Evolutionary conservation across 345 rosid species (phyloP).

Genomic region (Capsella bursapastoris): DNA sequence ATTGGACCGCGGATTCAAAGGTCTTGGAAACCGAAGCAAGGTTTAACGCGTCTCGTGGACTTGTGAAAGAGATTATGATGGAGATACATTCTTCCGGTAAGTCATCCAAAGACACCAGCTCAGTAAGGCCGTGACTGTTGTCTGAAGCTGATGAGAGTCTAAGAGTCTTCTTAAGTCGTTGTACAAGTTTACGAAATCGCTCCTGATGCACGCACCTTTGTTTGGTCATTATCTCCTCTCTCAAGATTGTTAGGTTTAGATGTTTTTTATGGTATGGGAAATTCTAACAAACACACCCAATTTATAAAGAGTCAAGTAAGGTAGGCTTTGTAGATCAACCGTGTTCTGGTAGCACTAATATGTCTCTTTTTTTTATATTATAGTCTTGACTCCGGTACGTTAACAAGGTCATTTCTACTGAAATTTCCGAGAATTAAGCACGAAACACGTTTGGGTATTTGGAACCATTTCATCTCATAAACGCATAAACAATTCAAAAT

Average conservation of each 20-base stretch:
- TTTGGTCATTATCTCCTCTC: background rate
- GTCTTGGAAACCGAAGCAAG: conserved; percentile 46
- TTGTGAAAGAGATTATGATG: conserved; percentile 48
- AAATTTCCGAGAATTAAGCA: no score
- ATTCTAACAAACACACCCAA: background rate
- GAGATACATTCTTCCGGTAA: conserved; percentile 52
- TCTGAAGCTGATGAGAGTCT: background rate
- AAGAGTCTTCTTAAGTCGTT: conserved; percentile 3
- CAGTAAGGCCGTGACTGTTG: background rate
- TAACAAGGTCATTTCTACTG: no score
- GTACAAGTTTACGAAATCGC: background rate
- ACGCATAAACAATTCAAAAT: no score
- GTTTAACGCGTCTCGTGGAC: conserved; percentile 45
- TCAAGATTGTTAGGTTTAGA: background rate
- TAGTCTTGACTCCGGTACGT: conserved; percentile 22
- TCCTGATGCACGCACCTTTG: background rate
- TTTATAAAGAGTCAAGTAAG: conserved; percentile 29
- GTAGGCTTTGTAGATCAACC: conserved; percentile 7
- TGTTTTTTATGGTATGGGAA: background rate
- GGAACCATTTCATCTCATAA: no score
- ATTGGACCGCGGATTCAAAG: conserved; percentile 49
- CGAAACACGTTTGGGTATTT: no score
- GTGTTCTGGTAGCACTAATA: background rate
- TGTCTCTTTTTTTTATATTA: background rate
- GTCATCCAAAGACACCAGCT: conserved; percentile 4